Conservation (phyloP, 768 basidiomycete species). For the Podaxis sp. region DNA sequence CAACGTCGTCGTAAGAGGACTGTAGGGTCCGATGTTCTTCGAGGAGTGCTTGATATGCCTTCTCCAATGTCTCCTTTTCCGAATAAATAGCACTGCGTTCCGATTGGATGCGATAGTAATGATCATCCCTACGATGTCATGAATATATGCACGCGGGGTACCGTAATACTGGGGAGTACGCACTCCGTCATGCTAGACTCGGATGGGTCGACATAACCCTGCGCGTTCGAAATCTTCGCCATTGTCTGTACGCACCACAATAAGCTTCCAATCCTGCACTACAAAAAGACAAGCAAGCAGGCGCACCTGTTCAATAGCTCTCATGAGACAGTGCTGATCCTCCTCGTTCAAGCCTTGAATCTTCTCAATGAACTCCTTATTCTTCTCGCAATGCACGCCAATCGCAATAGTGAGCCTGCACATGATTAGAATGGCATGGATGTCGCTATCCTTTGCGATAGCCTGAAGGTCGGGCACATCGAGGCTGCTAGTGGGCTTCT, state of each 20-base stretch:
- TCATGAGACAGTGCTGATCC: constrained; percentile 90
- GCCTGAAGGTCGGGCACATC: constrained; percentile 89
- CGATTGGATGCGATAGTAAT: constrained; percentile 83
- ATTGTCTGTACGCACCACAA: constrained; percentile 53
- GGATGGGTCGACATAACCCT: constrained; percentile 46
- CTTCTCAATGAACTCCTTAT: constrained; percentile 84
- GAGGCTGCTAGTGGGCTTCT: constrained; percentile 72
- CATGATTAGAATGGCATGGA: constrained; percentile 66
- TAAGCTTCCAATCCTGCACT: not conserved
- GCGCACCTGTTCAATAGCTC: constrained; percentile 86
- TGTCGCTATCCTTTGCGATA: constrained; percentile 74
- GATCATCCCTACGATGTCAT: constrained; percentile 67
- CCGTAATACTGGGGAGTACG: constrained; percentile 26
- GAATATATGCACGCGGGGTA: constrained; percentile 14
- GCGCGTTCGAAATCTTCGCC: constrained; percentile 61
- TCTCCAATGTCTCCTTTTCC: constrained; percentile 87
- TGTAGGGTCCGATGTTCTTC: constrained; percentile 78
- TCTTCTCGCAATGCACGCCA: constrained; percentile 85
- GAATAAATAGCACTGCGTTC: constrained; percentile 74
- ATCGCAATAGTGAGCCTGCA: constrained; percentile 84
- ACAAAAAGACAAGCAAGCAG: not conserved
- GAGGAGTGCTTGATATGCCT: constrained; percentile 71
- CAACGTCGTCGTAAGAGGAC: constrained; percentile 71
- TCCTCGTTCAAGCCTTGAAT: constrained; percentile 82
- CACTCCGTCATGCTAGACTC: constrained; percentile 80